Evolutionary conservation across 1,284 basidiomycete genomes (phyloP).

Genomic region (Cryptococcus sp.): DNA sequence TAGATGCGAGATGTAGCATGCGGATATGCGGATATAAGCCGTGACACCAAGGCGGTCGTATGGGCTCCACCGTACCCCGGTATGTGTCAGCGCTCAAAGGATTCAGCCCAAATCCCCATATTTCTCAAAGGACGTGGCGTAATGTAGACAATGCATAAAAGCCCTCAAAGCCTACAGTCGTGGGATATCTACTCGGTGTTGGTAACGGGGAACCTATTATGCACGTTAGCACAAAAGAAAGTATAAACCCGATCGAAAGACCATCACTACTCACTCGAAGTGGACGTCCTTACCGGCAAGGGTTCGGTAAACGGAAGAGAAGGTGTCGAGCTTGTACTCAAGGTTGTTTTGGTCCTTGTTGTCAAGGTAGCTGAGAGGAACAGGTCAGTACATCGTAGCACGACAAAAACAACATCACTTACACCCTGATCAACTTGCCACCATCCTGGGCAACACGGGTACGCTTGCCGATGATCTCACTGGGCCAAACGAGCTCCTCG

Average conservation of each 20-base stretch:
- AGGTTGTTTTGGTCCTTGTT: slow-evolving; percentile 96
- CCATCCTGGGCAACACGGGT: slow-evolving; percentile 88
- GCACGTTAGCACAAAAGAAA: neutral
- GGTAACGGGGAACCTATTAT: slow-evolving; percentile 46
- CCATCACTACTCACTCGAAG: slow-evolving; percentile 45
- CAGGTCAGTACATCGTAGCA: slow-evolving; percentile 10
- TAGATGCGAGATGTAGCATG: neutral
- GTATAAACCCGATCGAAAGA: neutral
- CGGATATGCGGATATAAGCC: too few relatives aligned
- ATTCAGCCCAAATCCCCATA: too few relatives aligned
- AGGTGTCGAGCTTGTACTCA: slow-evolving; percentile 84
- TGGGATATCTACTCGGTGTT: slow-evolving; percentile 42
- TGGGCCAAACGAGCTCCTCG: slow-evolving; percentile 98
- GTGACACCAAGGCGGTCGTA: too few relatives aligned
- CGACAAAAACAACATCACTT: slow-evolving; percentile 53
- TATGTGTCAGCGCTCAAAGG: too few relatives aligned
- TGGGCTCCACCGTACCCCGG: too few relatives aligned
- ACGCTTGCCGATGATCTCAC: slow-evolving; percentile 98
- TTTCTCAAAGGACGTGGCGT: slow-evolving; percentile 3
- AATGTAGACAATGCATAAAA: slow-evolving; percentile 42
- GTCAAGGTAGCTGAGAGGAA: slow-evolving; percentile 79
- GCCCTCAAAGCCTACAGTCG: slow-evolving; percentile 24
- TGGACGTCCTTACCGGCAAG: slow-evolving; percentile 54
- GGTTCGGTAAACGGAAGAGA: slow-evolving; percentile 54
- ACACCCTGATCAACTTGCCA: slow-evolving; percentile 93